Evolutionary conservation across 805 yeast species (phyloP).

Genomic region (Candida boidinii): DNA sequence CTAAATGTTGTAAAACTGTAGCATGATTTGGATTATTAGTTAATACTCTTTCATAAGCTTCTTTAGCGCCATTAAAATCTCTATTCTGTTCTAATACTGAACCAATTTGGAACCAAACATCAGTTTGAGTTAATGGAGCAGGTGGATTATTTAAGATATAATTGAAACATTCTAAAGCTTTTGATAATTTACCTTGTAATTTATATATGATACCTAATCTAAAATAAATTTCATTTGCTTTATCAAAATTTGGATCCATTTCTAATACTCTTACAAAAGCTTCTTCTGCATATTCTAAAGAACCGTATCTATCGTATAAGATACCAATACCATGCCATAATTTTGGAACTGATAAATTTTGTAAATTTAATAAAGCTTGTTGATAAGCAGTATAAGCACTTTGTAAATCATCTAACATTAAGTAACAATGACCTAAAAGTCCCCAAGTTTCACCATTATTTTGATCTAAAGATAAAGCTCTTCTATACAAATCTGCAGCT

Average conservation of each 20-base stretch:
- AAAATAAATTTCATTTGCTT: slow-evolving; percentile 93
- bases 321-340: slow-evolving; percentile 99
- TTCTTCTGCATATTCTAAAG: slow-evolving; percentile 95
- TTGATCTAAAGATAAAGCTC: slow-evolving; percentile 72
- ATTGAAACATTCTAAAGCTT: slow-evolving; percentile 90
- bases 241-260: slow-evolving; percentile 92
- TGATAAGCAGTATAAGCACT: slow-evolving; percentile 96
- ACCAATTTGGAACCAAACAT: slow-evolving; percentile 98
- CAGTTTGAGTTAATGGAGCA: slow-evolving; percentile 90
- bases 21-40: slow-evolving; percentile 90
- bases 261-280: slow-evolving; percentile 95
- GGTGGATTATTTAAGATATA: slow-evolving; percentile 90
- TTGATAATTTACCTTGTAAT: slow-evolving; percentile 80
- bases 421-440: slow-evolving; percentile 87
- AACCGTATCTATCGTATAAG: slow-evolving; percentile 91
- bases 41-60: slow-evolving; percentile 90
- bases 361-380: slow-evolving; percentile 84
- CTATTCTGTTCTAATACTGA: slow-evolving; percentile 90
- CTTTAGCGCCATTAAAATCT: slow-evolving; percentile 86
- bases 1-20: slow-evolving; percentile 91
- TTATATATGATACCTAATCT: slow-evolving; percentile 93
- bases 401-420: slow-evolving; percentile 93
- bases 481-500: slow-evolving; percentile 90
- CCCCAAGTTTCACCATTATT: slow-evolving; percentile 98
- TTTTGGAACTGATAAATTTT: slow-evolving; percentile 91